These are phyloP conservation scores for Trichocomaceae sp. DNA, from an alignment of 2,329 filamentous ascomycete species.

Conservation along the genomic window DNA sequence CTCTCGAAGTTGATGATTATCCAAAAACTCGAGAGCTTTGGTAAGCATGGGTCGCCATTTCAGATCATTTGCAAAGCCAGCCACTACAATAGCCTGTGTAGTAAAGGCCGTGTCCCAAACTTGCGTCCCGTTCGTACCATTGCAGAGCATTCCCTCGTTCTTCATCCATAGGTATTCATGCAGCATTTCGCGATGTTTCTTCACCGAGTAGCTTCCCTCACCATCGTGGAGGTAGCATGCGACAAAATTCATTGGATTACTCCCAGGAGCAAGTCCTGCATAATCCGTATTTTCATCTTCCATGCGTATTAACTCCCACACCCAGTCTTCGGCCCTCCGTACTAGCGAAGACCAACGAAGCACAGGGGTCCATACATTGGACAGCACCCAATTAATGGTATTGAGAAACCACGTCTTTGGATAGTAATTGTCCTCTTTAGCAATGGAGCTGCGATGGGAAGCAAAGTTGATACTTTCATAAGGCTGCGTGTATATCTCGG, in stretches of 20 bases:
- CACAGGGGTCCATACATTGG: conserved; percentile 73
- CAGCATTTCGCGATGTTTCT: conserved; percentile 70
- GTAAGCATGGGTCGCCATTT: conserved; percentile 77
- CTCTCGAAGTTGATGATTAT: conserved; percentile 83
- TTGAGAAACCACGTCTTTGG: conserved; percentile 84
- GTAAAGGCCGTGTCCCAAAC: conserved; percentile 92
- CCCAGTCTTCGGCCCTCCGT: conserved; percentile 70
- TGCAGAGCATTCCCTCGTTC: conserved; percentile 83
- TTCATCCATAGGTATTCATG: conserved; percentile 91
- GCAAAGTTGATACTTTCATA: conserved; percentile 73
- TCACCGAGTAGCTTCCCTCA: conserved; percentile 62
- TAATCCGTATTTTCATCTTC: conserved; percentile 93
- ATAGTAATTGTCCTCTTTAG: conserved; percentile 77
- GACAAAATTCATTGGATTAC: conserved; percentile 82
- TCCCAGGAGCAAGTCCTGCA: conserved; percentile 80
- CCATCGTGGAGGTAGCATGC: conserved; percentile 80
- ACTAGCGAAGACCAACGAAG: conserved; percentile 61
- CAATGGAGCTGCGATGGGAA: conserved; percentile 74
- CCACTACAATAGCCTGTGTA: conserved; percentile 73
- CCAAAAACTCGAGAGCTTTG: conserved; percentile 77
- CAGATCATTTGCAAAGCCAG: conserved; percentile 68
- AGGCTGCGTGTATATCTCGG: conserved; percentile 76
- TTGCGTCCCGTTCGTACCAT: conserved; percentile 97
- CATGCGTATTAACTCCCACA: conserved; percentile 74
- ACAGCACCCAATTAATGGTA: conserved; percentile 67